phyloP scores from a whole-genome alignment of 345 rosid genomes.

The Sonneratia caseolaris region DNA sequence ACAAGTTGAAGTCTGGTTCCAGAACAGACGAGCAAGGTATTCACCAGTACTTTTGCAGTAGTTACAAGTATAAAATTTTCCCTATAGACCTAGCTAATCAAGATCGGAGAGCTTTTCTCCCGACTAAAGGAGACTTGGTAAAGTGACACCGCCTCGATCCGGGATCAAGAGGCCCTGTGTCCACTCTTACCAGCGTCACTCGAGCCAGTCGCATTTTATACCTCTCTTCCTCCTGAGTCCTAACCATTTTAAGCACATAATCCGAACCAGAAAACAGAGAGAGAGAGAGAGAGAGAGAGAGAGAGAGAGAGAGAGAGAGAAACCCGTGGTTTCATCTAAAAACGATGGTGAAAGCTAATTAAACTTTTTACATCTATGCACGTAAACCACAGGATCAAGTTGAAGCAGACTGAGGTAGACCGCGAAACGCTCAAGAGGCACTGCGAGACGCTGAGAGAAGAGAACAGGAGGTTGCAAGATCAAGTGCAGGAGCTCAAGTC shows the following conservation, averaged over 20 bases:
- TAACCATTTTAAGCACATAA: too few species aligned
- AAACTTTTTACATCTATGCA: background rate
- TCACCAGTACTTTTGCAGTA: background rate
- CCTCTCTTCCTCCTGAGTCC: too few species aligned
- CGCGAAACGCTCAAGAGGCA: conserved; percentile 11
- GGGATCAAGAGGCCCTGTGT: too few species aligned
- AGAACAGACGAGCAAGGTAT: conserved; percentile 16
- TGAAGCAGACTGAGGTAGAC: conserved; percentile 17
- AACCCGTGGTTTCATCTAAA: background rate
- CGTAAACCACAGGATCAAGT: conserved; percentile 10
- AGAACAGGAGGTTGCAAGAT: conserved; percentile 10
- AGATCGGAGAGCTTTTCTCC: too few species aligned
- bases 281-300: background rate
- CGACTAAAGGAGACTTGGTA: too few species aligned
- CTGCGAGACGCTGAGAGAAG: conserved; percentile 13
- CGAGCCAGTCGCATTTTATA: too few species aligned
- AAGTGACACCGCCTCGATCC: too few species aligned
- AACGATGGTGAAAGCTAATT: background rate
- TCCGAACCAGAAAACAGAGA: too few species aligned
- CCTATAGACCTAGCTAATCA: background rate
- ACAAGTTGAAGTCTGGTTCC: conserved; percentile 20
- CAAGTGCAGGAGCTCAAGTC: conserved; percentile 14
- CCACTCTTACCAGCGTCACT: too few species aligned
- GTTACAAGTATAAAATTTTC: background rate
- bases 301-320: background rate